Base-by-base conservation (phyloP, 768 basidiomycete species). In the Lentinula sp. region DNA sequence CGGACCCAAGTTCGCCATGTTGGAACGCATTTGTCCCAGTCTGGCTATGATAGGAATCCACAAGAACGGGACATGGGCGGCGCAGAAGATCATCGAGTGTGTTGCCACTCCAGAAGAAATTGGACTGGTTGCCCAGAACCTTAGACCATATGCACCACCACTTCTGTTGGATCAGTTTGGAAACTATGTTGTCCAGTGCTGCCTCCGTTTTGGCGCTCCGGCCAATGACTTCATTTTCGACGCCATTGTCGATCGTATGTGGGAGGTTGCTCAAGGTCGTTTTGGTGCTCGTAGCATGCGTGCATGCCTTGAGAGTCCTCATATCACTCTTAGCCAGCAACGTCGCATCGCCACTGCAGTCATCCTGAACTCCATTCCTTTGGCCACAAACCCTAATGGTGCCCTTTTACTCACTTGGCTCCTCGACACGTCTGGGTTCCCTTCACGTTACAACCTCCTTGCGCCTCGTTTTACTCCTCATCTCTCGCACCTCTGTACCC, bases 61-160 rank as follows among this genome's bases (percentile, higher is more conserved):
- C 80, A 98, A 98, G 80, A 98, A 99, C 66, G 97, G 97, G 33
- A 99, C 97, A 0, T 98, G 97, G 97, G 96, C 96, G 2, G 95
- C 95, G 3, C 97, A 99, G 75, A 98, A 98, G 81, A 94, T 97
- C 70, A 98, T 98, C 61, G 95, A 98, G 75, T 96, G 94, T 63
- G 91, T 95, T 48, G 84, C 87, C 60, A 87, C 82, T 36, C 86
- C 90, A 16, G 94, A 97, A 59, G 97, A 99, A 72, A 83, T 95
- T 59, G 80, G 80, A 6, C 73, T 96, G 43, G 87, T 99, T 68
- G 86, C 91, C 49, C 87, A 90, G 71, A 91, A 96, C 70, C 74
- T 99, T 62, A 80, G 91, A 62, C 87, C 97, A 0, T 99, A 96
- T 71, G 85, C 91, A 10, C 97, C 97, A 49, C 94, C 97, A 9